phyloP scores from a whole-genome alignment of 129 eudicot species.

The Solidago caesia region DNA sequence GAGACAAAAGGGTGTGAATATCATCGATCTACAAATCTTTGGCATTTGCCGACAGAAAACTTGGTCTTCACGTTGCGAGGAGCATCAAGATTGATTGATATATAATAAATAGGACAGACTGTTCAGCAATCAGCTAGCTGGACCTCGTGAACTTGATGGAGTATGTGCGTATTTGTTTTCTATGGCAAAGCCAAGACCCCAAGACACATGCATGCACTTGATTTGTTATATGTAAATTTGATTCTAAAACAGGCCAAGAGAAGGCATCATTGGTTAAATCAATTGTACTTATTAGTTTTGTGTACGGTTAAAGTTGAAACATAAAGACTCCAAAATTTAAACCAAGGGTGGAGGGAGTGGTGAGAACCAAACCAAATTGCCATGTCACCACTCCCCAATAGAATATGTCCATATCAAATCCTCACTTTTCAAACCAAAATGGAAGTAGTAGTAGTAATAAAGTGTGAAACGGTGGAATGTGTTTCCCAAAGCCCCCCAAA shows the following conservation, averaged over 20 bases:
- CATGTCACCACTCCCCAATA: too few species aligned
- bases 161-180: not conserved
- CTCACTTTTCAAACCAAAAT: too few species aligned
- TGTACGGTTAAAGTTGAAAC: too few species aligned
- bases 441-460: too few species aligned
- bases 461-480: too few species aligned
- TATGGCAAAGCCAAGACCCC: slow-evolving; percentile 12
- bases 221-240: not conserved
- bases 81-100: slow-evolving; percentile 18
- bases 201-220: slow-evolving; percentile 26
- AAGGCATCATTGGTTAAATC: not conserved
- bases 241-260: not conserved
- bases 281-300: too few species aligned
- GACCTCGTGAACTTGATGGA: slow-evolving; percentile 21
- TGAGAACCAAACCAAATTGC: too few species aligned
- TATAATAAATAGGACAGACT: slow-evolving; percentile 4
- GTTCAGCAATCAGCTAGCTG: not conserved
- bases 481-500: too few species aligned
- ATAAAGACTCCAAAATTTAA: too few species aligned
- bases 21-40: not conserved
- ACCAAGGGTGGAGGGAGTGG: too few species aligned
- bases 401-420: too few species aligned
- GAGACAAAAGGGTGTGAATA: slow-evolving; percentile 11
- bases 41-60: slow-evolving; percentile 2
- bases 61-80: slow-evolving; percentile 24